A percentile compares a stretch with the other conserved stretches of the same genome.
These are phyloP conservation scores for Fusarium irregulare DNA, from an alignment of 2,329 filamentous ascomycete species.

Conservation along the genomic window DNA sequence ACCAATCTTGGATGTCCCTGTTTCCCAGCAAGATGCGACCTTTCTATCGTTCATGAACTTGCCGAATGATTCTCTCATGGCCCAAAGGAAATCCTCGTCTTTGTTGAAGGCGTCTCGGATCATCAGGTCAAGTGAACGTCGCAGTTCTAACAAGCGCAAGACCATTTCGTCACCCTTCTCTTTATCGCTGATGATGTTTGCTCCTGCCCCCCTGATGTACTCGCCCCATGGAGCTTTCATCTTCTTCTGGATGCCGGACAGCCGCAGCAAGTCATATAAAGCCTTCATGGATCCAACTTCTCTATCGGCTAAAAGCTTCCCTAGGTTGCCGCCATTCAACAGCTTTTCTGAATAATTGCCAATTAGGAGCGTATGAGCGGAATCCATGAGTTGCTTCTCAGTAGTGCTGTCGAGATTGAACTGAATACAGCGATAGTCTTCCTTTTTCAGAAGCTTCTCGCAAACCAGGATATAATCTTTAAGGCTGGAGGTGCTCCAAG, in stretches of 20 bases:
- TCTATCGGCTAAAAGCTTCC: conserved; percentile 77
- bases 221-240: conserved; percentile 79
- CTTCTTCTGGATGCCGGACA: conserved; percentile 75
- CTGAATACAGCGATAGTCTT: conserved; percentile 80
- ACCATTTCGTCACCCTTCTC: conserved; percentile 88
- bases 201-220: conserved; percentile 82
- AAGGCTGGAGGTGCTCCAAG: conserved; percentile 71
- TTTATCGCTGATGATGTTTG: conserved; percentile 82
- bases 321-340: conserved; percentile 73
- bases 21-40: conserved; percentile 76
- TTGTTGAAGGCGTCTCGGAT: conserved; percentile 81
- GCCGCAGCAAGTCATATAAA: conserved; percentile 80
- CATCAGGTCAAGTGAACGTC: conserved; percentile 80
- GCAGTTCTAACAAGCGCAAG: conserved; percentile 81
- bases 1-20: conserved; percentile 91
- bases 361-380: conserved; percentile 80
- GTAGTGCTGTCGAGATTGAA: conserved; percentile 88
- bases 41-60: conserved; percentile 93
- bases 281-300: conserved; percentile 77
- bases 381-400: conserved; percentile 77
- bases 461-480: conserved; percentile 81
- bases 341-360: conserved; percentile 73
- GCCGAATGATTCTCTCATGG: conserved; percentile 85
- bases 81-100: conserved; percentile 81
- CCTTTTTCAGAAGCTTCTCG: conserved; percentile 74